Percentiles rank a stretch among this genome's conserved stretches.
These are phyloP conservation scores for Bimuria novae-zelandiae DNA, from an alignment of 2,329 filamentous ascomycete genomes.

Conservation along the genomic window DNA sequence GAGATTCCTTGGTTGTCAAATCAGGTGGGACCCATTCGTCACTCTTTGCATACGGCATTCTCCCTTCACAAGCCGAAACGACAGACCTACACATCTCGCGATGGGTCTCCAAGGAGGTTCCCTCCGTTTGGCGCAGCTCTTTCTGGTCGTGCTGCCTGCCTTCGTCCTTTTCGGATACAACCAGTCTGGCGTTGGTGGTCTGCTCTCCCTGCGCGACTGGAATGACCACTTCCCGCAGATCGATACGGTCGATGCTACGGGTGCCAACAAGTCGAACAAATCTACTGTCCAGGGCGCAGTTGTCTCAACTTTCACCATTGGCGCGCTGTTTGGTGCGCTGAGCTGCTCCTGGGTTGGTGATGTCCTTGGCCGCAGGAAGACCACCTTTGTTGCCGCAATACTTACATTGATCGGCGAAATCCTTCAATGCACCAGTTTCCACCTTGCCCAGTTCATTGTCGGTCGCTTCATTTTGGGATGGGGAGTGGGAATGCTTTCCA, in stretches of 20 bases:
- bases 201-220: constrained; percentile 49
- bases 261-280: constrained; percentile 50
- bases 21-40: background rate
- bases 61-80: background rate
- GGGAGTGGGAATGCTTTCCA: constrained; percentile 51
- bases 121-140: constrained; percentile 38
- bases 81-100: background rate
- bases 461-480: constrained; percentile 52
- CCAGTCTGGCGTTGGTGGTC: constrained; percentile 55
- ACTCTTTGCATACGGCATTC: background rate
- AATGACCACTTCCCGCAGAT: constrained; percentile 55
- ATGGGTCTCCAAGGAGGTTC: constrained; percentile 29
- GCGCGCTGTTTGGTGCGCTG: constrained; percentile 53
- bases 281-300: constrained; percentile 53
- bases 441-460: constrained; percentile 53
- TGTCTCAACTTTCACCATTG: constrained; percentile 52
- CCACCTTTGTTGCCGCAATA: constrained; percentile 49
- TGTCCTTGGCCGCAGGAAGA: constrained; percentile 51
- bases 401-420: constrained; percentile 51
- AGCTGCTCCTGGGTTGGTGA: constrained; percentile 54
- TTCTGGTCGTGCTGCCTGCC: constrained; percentile 46
- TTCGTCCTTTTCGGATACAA: constrained; percentile 60
- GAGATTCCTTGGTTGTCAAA: background rate
- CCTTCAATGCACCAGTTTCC: constrained; percentile 52
- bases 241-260: constrained; percentile 52